Conservation (phyloP, 129 eudicot species). For the Flaveria brownii region DNA sequence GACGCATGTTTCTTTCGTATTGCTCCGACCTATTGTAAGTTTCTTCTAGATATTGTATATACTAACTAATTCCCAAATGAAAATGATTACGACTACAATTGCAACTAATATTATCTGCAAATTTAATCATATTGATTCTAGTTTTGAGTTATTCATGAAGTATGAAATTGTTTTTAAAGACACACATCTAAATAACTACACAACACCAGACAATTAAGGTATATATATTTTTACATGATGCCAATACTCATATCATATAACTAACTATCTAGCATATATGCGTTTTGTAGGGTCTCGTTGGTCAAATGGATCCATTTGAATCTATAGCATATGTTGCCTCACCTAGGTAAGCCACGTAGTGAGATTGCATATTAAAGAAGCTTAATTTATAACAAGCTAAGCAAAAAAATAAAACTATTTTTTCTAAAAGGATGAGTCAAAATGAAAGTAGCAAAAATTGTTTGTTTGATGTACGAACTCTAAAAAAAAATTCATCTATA, state of each 20-base stretch:
- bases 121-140: not conserved
- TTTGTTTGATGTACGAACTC: too few relatives aligned
- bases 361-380: not conserved
- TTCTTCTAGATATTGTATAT: not conserved
- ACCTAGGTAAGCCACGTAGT: constrained; percentile 15
- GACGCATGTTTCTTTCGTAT: constrained; percentile 21
- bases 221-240: not conserved
- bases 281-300: constrained; percentile 17
- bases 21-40: constrained; percentile 29
- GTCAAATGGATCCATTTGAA: constrained; percentile 18
- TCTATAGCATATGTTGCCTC: constrained; percentile 12
- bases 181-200: not conserved
- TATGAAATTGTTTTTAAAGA: not conserved
- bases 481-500: too few relatives aligned
- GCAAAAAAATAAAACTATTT: too few relatives aligned
- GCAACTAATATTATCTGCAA: too few relatives aligned
- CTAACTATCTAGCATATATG: not conserved
- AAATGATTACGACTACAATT: too few relatives aligned
- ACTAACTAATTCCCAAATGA: too few relatives aligned
- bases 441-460: too few relatives aligned
- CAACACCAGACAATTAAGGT: not conserved
- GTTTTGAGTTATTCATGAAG: not conserved
- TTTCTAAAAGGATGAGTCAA: too few relatives aligned
- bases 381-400: too few relatives aligned
- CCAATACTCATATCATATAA: not conserved